Evolutionary conservation across 202 grass and related monocot species (phyloP).

Genomic region (Saccharum hybrid): DNA sequence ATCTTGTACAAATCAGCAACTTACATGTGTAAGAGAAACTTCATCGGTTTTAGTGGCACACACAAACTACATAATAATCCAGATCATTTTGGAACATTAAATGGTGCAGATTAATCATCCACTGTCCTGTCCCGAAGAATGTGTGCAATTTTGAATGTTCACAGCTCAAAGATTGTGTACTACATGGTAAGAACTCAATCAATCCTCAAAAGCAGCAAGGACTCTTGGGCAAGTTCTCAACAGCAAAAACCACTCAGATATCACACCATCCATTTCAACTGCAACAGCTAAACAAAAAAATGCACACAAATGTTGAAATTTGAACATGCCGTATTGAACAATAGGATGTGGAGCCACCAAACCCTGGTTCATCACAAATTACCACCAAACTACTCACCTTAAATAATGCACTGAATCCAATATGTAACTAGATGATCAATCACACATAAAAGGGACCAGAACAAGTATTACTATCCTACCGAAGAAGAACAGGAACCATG

Average conservation of each 20-base stretch:
- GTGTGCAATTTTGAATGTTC: neutral
- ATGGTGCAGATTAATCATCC: neutral
- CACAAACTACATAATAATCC: conserved; percentile 13
- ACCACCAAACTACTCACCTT: neutral
- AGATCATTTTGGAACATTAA: neutral
- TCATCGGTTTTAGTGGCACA: neutral
- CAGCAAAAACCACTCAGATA: neutral
- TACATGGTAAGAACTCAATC: neutral
- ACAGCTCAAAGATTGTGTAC: neutral
- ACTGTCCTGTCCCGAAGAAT: neutral
- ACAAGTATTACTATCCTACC: neutral
- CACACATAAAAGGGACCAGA: neutral
- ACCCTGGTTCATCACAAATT: neutral
- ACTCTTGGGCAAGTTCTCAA: neutral
- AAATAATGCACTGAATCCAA: neutral
- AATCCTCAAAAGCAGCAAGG: neutral
- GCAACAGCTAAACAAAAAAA: neutral
- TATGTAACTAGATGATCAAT: neutral
- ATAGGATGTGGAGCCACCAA: neutral
- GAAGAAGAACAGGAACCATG: neutral
- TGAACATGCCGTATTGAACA: neutral
- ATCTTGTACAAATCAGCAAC: conserved; percentile 15
- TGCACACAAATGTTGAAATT: conserved; percentile 4
- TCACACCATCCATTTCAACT: neutral
- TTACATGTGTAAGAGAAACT: neutral